Evolutionary conservation across 495 filamentous ascomycete genomes (phyloP).

Genomic region (Daldinia caldariorum): DNA sequence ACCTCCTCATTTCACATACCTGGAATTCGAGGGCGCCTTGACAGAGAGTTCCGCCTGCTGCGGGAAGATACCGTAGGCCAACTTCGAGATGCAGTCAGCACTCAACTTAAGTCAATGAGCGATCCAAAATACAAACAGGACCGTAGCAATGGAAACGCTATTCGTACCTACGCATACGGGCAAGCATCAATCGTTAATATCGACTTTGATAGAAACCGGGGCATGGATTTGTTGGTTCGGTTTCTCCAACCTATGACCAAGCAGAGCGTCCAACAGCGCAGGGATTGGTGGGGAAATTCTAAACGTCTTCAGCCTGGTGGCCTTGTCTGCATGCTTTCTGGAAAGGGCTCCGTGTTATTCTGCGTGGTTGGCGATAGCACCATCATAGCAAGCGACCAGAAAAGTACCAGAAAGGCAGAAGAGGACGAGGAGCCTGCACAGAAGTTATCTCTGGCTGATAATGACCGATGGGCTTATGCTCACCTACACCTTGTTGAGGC

Average conservation of each 20-base stretch:
- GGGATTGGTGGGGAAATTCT: slow-evolving; percentile 69
- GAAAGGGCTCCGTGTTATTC: slow-evolving; percentile 61
- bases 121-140: slow-evolving; percentile 7
- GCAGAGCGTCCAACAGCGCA: slow-evolving; percentile 49
- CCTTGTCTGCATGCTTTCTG: slow-evolving; percentile 66
- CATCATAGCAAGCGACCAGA: slow-evolving; percentile 30
- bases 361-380: slow-evolving; percentile 60
- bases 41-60: slow-evolving; percentile 75
- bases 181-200: slow-evolving; percentile 50
- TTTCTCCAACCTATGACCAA: slow-evolving; percentile 64
- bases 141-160: slow-evolving; percentile 32
- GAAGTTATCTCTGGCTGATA: slow-evolving; percentile 40
- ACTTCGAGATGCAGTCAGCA: slow-evolving; percentile 65
- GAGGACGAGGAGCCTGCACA: slow-evolving; percentile 7
- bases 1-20: slow-evolving; percentile 61
- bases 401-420: background rate
- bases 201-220: slow-evolving; percentile 58
- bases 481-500: slow-evolving; percentile 47
- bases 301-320: slow-evolving; percentile 66
- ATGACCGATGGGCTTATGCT: slow-evolving; percentile 43
- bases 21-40: slow-evolving; percentile 69
- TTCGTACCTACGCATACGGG: slow-evolving; percentile 55
- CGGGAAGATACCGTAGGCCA: slow-evolving; percentile 73
- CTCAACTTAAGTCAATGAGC: slow-evolving; percentile 49
- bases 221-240: slow-evolving; percentile 63